Percentiles rank a stretch among this genome's conserved stretches.
Evolutionary conservation across 2,329 filamentous ascomycete species (phyloP).

Genomic region (Lasiodiplodia hormozganensis): DNA sequence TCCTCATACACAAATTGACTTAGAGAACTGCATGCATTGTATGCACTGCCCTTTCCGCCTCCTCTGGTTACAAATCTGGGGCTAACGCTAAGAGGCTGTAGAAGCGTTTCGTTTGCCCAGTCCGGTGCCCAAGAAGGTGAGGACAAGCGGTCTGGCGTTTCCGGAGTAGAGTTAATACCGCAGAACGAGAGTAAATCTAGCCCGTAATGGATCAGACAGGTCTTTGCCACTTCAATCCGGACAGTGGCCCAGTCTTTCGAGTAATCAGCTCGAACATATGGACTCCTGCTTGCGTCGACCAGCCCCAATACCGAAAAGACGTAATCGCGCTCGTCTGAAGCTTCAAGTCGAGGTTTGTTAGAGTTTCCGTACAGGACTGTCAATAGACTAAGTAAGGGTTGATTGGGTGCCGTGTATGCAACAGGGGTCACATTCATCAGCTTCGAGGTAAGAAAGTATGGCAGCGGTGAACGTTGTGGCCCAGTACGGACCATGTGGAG

Average conservation of each 20-base stretch:
- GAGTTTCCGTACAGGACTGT: background rate
- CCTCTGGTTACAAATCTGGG: background rate
- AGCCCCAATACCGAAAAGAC: background rate
- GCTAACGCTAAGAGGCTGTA: background rate
- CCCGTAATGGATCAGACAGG: background rate
- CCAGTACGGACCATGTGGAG: background rate
- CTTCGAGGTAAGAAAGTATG: background rate
- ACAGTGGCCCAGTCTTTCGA: background rate
- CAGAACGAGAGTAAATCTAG: background rate
- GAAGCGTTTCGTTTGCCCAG: background rate
- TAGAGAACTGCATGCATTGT: background rate
- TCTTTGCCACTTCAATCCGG: background rate
- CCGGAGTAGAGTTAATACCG: background rate
- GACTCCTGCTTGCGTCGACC: background rate
- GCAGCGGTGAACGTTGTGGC: background rate
- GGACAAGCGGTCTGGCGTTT: no score
- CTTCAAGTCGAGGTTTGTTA: background rate
- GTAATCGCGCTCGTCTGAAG: background rate
- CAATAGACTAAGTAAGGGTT: background rate
- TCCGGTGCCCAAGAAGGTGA: background rate
- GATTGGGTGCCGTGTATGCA: background rate
- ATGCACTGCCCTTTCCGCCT: background rate
- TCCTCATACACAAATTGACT: background rate
- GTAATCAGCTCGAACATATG: background rate
- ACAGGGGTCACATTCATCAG: background rate